Percentiles rank a stretch among this genome's conserved stretches.
Conservation (phyloP, 768 basidiomycete species). For the Terana coerulea region DNA sequence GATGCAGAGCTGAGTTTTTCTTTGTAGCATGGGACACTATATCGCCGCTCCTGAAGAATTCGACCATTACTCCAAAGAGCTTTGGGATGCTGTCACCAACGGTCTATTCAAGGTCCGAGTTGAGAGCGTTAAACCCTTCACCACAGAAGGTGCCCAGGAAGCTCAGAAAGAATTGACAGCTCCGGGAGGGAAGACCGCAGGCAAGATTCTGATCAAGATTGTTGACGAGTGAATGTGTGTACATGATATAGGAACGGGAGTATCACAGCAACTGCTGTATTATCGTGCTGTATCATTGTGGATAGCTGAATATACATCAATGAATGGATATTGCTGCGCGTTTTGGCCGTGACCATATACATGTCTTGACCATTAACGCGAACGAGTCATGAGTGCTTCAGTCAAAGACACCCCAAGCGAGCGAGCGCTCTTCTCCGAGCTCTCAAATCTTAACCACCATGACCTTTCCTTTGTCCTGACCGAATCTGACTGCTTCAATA, state of each 20-base stretch:
- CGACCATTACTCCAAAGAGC: conserved; percentile 54
- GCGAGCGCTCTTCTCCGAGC: conserved; percentile 29
- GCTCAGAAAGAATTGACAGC: conserved; percentile 76
- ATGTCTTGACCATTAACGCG: no score
- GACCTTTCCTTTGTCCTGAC: no score
- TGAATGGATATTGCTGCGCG: no score
- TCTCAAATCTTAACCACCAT: no score
- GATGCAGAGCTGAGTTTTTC: conserved; percentile 2
- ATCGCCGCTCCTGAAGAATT: conserved; percentile 70
- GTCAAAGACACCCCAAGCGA: background rate
- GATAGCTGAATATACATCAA: no score
- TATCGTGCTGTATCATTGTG: no score
- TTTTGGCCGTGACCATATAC: no score
- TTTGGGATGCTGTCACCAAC: conserved; percentile 57
- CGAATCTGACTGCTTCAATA: no score
- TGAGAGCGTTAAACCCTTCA: conserved; percentile 80
- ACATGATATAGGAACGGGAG: no score
- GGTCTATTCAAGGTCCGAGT: conserved; percentile 65
- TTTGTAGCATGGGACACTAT: conserved; percentile 77
- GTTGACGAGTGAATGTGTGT: conserved; percentile 16
- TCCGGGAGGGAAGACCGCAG: conserved; percentile 62
- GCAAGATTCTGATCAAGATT: conserved; percentile 84
- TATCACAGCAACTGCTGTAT: no score
- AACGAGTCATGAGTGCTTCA: background rate
- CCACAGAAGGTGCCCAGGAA: conserved; percentile 68